Evolutionary conservation across 768 basidiomycete genomes (phyloP), one percentile per base, ranked within the genome.

Genomic region (Xerocomus potaroensis): DNA sequence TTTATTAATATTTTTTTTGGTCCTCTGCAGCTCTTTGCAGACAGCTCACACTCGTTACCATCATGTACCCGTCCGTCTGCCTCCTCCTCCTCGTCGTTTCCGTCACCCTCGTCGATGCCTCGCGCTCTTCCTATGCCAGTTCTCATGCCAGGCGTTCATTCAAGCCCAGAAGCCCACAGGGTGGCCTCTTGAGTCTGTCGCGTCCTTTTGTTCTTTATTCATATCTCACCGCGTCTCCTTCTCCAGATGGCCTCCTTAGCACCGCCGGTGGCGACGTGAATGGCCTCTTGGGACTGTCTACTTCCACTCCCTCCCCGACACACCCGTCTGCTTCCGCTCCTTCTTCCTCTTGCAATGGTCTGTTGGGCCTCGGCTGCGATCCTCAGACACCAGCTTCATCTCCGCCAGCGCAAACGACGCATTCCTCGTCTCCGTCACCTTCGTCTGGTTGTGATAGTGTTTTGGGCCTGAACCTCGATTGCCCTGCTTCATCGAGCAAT

Each of bases 41-140:
- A n/a, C 44, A 40, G 49, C 57, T 41, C 70, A 73, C 74, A 62
- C 68, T 75, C 75, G 41, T 76, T 77, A 14, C 54, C 49, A 53
- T 55, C 45, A 53, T 71, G 56, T 55, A 59, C 45, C 50, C 41
- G 0, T 48, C 49, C 24, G 26, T 56, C 42, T 46, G 44, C 40
- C 47, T 63, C 46, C 51, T 72, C 29, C 42, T 64, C 16, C 45
- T 71, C 49, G 51, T 63, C 24, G 43, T 65, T 47, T 32, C 64
- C 42, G 48, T 54, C 7, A 33, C 54, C 32, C 27, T 57, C 27
- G 65, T 63, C 43, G 58, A 60, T 18, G 72, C 73, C 0, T 57
- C 66, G 37, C 77, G 74, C 53, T 70, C 74, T 0, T 71, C 74
- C n/a, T 45, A 61, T 8, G 35, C 53, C 54, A 63, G 38, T 58